phyloP scores from a whole-genome alignment of 1,139 yeast genomes.

The Candida mesenterica region DNA sequence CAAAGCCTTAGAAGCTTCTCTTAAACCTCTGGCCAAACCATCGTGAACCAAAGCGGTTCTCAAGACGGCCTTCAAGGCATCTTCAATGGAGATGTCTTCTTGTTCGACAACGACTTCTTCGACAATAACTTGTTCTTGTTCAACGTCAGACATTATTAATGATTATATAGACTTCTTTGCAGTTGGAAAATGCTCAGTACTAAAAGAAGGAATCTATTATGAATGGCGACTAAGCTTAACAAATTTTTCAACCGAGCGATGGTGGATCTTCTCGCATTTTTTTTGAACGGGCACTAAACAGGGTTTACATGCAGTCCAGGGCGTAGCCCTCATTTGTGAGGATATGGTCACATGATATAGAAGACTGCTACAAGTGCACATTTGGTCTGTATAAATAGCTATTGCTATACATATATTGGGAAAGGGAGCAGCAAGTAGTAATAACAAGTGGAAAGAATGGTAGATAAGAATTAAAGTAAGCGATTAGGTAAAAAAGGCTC shows the following conservation, averaged over 20 bases:
- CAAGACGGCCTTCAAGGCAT: constrained; percentile 96
- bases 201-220: constrained; percentile 20
- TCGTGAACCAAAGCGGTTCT: constrained; percentile 98
- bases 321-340: no score
- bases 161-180: constrained; percentile 75
- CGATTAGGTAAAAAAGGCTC: background rate
- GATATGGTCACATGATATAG: no score
- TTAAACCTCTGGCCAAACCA: constrained; percentile 99
- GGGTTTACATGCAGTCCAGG: no score
- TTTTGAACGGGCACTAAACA: no score
- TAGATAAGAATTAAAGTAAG: background rate
- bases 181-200: constrained; percentile 83
- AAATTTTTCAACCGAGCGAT: background rate
- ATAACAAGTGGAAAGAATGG: background rate
- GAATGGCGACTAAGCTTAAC: background rate
- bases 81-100: constrained; percentile 94
- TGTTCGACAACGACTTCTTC: constrained; percentile 83
- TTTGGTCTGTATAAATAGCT: no score
- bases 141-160: constrained; percentile 77
- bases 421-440: no score
- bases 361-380: no score
- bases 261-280: background rate
- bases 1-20: constrained; percentile 99
- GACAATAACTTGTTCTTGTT: constrained; percentile 82
- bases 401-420: no score